Evolutionary conservation across 305 asterid genomes (phyloP).

Genomic region (Fraxinus angustifolia): DNA sequence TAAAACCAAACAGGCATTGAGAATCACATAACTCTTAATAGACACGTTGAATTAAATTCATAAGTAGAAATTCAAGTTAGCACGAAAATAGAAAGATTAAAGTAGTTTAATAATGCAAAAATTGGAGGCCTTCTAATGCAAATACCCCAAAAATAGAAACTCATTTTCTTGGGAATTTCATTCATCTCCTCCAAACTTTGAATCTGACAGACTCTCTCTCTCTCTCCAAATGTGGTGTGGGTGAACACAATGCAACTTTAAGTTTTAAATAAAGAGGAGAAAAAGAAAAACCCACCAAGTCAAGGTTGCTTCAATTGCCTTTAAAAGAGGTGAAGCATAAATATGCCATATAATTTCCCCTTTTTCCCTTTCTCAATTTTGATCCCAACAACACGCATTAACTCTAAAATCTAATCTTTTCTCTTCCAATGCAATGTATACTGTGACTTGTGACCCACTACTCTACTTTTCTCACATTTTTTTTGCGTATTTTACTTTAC

Average conservation of each 20-base stretch:
- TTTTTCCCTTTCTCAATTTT: background rate
- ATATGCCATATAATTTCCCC: background rate
- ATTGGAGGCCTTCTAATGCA: background rate
- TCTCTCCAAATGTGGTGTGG: conserved; percentile 12
- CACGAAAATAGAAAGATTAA: background rate
- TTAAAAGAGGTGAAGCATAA: conserved; percentile 24
- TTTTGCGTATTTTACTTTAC: background rate
- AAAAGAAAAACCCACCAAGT: background rate
- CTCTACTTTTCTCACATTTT: background rate
- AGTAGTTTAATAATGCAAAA: background rate
- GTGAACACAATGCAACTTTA: conserved; percentile 13
- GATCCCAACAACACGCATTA: conserved; percentile 11
- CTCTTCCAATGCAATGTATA: background rate
- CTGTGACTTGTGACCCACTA: conserved; percentile 14
- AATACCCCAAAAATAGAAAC: background rate
- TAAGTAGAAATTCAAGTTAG: no score
- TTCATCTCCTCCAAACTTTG: background rate
- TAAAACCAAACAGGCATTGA: background rate
- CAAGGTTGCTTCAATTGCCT: conserved; percentile 19
- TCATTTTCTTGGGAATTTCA: background rate
- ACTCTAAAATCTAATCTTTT: conserved; percentile 6
- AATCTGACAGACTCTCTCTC: background rate
- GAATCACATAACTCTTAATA: background rate
- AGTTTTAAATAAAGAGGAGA: background rate
- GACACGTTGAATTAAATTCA: background rate